Base-by-base conservation (phyloP, 768 basidiomycete genomes). In the Inosperma sp. region DNA sequence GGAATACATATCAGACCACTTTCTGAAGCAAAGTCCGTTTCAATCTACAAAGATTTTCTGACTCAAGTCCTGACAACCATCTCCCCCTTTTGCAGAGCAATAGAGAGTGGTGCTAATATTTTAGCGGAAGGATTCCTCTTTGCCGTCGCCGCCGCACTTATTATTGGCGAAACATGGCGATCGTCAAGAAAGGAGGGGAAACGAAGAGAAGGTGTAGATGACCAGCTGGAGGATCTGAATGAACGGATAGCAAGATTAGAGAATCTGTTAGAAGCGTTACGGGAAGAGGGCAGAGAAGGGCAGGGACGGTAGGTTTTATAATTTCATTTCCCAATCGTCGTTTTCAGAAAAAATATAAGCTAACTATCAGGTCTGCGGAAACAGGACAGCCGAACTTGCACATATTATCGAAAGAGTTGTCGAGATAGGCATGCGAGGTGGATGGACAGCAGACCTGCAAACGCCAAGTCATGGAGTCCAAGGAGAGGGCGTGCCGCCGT, bases 61-160 rank as follows among this genome's bases (percentile, higher is more conserved):
- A 25, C 29, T 23, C 17, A 36, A 45, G 21, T 33, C 8, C n/a
- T 30, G 17, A 14, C 10, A 10, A 23, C 19, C 12, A 8, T n/a
- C n/a, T 31, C 16, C 22, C 21, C 19, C 5, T 25, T 26, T 2
- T 26, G 16, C 55, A 89, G 88, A 52, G 90, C 90, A 0, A 86
- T 93, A 52, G 88, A 91, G 52, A 90, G 86, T 58, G 90, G 90
- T 17, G 87, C 90, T 13, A 93, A 91, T 56, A 74, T 83, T 5
- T 72, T 93, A 4, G 90, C 90, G 0, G 90, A 93, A 66, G 87
- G 87, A 0, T 93, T 93, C 57, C 76, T 93, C 3, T 93, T 93
- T 61, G 62, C 71, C 16, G 90, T 93, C 2, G 89, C 90, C 0
- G 83, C 84, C 2, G 66, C 66, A 0, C 72, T 93, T 5, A 91